Evolutionary conservation across 805 yeast species (phyloP).

Genomic region (Kodamaea nitidulidarum): DNA sequence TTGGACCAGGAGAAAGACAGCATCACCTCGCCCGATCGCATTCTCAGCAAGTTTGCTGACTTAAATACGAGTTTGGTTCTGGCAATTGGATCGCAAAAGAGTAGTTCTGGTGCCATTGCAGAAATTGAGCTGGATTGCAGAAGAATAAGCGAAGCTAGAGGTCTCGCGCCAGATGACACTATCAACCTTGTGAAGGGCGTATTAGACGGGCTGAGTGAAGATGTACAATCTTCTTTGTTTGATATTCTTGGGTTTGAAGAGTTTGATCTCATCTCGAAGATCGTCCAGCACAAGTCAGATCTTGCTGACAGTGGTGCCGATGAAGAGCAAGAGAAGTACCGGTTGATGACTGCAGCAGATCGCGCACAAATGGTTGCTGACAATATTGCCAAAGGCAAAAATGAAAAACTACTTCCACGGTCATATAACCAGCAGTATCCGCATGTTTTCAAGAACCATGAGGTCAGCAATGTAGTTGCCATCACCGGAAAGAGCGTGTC

Average conservation of each 20-base stretch:
- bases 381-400: constrained; percentile 48
- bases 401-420: constrained; percentile 46
- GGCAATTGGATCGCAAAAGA: constrained; percentile 14
- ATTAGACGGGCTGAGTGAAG: constrained; percentile 44
- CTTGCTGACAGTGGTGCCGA: constrained; percentile 8
- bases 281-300: constrained; percentile 45
- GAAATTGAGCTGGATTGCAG: constrained; percentile 29
- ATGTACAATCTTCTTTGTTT: constrained; percentile 65
- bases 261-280: constrained; percentile 67
- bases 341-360: constrained; percentile 50
- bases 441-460: constrained; percentile 75
- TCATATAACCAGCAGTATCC: constrained; percentile 59
- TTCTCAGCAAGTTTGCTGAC: constrained; percentile 36
- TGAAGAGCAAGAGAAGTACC: constrained; percentile 10
- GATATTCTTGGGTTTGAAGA: constrained; percentile 85
- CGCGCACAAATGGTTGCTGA: constrained; percentile 49
- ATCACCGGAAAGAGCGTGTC: constrained; percentile 77
- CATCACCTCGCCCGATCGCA: constrained; percentile 23
- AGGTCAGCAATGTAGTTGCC: constrained; percentile 30
- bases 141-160: constrained; percentile 30
- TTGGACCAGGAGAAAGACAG: constrained; percentile 34
- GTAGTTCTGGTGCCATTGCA: constrained; percentile 9
- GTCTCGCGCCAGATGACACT: constrained; percentile 30
- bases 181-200: constrained; percentile 27
- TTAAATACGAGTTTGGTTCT: constrained; percentile 30